These are phyloP conservation scores for Kingdonia uniflora DNA, from an alignment of 164 flowering plant genomes.

Conservation along the genomic window DNA sequence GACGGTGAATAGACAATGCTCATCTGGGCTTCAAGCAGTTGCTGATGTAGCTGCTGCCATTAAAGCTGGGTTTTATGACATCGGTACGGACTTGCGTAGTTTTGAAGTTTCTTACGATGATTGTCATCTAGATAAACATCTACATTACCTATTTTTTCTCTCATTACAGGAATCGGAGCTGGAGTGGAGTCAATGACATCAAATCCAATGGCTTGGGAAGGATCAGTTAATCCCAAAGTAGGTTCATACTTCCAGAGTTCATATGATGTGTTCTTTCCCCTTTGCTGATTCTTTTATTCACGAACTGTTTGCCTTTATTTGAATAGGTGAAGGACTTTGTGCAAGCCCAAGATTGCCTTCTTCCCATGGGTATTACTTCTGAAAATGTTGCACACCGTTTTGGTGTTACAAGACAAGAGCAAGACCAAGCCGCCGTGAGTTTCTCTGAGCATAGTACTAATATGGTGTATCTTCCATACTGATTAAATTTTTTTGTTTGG, in stretches of 20 bases:
- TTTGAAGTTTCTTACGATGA: background rate
- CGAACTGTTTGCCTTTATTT: background rate
- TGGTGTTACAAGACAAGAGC: constrained; percentile 85
- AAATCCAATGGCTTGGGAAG: constrained; percentile 64
- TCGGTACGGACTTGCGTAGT: constrained; percentile 36
- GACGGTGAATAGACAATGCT: constrained; percentile 94
- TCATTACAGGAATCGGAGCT: constrained; percentile 74
- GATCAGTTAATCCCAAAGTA: constrained; percentile 76
- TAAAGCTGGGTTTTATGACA: constrained; percentile 94
- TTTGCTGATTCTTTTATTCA: too few relatives aligned
- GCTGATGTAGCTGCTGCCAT: constrained; percentile 99
- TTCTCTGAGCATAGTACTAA: constrained; percentile 4
- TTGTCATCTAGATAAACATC: background rate
- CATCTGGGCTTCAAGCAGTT: constrained; percentile 99
- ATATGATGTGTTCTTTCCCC: too few relatives aligned
- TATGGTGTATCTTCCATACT: background rate
- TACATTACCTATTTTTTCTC: constrained; percentile 2
- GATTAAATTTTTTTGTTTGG: too few relatives aligned
- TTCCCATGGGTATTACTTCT: constrained; percentile 97
- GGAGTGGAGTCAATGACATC: constrained; percentile 90
- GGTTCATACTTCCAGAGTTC: too few relatives aligned
- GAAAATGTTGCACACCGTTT: constrained; percentile 96
- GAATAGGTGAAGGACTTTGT: constrained; percentile 43
- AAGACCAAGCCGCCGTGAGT: constrained; percentile 98
- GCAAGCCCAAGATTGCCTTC: constrained; percentile 87